phyloP scores from a whole-genome alignment of 371 early-diverging fungal genomes.

The Amoeboaphelidium protococcarum region DNA sequence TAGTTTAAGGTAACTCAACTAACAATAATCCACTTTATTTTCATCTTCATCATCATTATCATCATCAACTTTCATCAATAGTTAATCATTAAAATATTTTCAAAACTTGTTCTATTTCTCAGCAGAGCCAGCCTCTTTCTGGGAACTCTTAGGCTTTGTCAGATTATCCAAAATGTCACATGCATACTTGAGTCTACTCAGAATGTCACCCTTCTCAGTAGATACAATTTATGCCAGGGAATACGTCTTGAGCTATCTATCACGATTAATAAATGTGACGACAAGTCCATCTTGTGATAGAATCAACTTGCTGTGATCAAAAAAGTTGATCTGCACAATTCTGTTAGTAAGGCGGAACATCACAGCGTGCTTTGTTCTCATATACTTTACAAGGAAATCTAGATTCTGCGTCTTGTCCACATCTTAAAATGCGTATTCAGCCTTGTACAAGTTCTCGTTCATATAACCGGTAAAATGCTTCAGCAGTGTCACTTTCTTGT shows the following conservation, averaged over 20 bases:
- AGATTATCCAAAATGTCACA: background rate
- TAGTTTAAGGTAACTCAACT: too few relatives aligned
- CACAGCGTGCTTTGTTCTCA: slow-evolving; percentile 30
- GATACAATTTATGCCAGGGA: slow-evolving; percentile 4
- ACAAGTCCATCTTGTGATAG: slow-evolving; percentile 20
- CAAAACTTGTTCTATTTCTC: too few relatives aligned
- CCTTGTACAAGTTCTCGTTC: slow-evolving; percentile 22
- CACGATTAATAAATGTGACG: slow-evolving; percentile 22
- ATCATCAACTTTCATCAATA: too few relatives aligned
- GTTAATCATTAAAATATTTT: too few relatives aligned
- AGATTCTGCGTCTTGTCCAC: slow-evolving; percentile 8
- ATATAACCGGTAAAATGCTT: slow-evolving; percentile 33
- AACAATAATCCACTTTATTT: too few relatives aligned
- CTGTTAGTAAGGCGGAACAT: slow-evolving; percentile 39
- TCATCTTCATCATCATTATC: too few relatives aligned
- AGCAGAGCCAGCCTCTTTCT: too few relatives aligned
- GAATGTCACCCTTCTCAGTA: background rate
- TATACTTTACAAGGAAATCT: slow-evolving; percentile 32
- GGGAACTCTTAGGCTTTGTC: too few relatives aligned
- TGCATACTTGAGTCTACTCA: background rate
- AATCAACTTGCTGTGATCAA: slow-evolving; percentile 39
- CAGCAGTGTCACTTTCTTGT: slow-evolving; percentile 36
- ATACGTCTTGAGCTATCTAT: slow-evolving; percentile 11
- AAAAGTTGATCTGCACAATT: slow-evolving; percentile 44
- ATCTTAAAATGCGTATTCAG: background rate